Percentiles rank a stretch among this genome's conserved stretches.
phyloP scores from a whole-genome alignment of 805 yeast species.

The Zygotorulaspora danielsina region DNA sequence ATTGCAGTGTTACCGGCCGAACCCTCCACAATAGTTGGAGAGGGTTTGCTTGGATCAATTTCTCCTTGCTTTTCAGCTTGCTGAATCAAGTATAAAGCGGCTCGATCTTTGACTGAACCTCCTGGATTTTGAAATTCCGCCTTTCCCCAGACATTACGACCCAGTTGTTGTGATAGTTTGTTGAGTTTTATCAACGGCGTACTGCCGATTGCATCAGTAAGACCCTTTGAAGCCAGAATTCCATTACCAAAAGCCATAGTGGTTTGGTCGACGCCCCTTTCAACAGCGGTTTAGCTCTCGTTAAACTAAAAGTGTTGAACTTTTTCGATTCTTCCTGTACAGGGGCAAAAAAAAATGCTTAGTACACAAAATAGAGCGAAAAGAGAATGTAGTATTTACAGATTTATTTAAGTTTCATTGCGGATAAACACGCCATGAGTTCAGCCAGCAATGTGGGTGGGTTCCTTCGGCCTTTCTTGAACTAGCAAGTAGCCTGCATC shows the following conservation, averaged over 20 bases:
- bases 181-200: conserved; percentile 74
- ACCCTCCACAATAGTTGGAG: conserved; percentile 84
- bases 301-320: no score
- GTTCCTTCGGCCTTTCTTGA: conserved; percentile 9
- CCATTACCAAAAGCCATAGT: conserved; percentile 38
- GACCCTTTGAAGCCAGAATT: conserved; percentile 58
- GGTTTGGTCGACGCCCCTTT: no score
- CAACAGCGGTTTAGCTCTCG: no score
- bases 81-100: conserved; percentile 70
- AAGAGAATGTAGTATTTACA: no score
- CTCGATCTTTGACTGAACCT: conserved; percentile 87
- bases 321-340: not conserved
- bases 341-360: not conserved
- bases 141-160: conserved; percentile 78
- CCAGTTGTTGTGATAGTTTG: conserved; percentile 51
- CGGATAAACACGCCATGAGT: no score
- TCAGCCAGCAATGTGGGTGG: conserved; percentile 2
- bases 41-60: conserved; percentile 50
- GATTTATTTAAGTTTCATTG: no score
- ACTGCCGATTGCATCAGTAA: conserved; percentile 86
- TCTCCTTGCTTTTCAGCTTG: conserved; percentile 72
- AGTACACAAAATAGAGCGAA: no score
- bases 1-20: conserved; percentile 97
- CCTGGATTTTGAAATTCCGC: conserved; percentile 95
- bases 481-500: conserved; percentile 6